Evolutionary conservation across 129 eudicot genomes (phyloP), one percentile per base, ranked within the genome.

Genomic region (Pulicaria dysenterica): DNA sequence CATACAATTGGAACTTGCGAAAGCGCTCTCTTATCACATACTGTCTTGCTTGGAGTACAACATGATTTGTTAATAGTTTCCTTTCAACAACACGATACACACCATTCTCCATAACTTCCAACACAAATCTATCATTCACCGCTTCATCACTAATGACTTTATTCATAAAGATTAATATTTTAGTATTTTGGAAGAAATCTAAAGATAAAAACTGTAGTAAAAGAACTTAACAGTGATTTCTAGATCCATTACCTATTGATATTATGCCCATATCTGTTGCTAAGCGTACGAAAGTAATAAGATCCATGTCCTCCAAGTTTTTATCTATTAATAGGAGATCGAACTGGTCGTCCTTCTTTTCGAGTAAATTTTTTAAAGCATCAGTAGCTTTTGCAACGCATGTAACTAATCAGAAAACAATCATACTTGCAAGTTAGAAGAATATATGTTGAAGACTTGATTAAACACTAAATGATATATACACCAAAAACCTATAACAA

Each of bases 401-500:
- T 55, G 83, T 78, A 47, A 83, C 86, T 83, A 74, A 4, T 31
- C 17, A n/a, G 49, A 77, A 0, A 5, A 50, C 53, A 46, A 57
- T 58, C 47, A 55, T 37, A 59, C 36, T 36, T 7, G 0, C 40
- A 37, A 68, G 10, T 43, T 38, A 9, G 5, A 37, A 38, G 7
- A 69, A 14, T 69, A 51, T 24, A 24, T 24, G 31, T 24, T 19
- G 34, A 49, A 50, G 31, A 38, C 15, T n/a, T 36, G 48, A 5
- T 44, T 53, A 16, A 17, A 54, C 4, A 15, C 41, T 14, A 1
- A 59, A 9, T 7, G 42, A 24, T 31, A 31, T 36, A 37, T 10
- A 59, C 3, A 59, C 3, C 3, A 60, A 56, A 19, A 19, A 6
- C 62, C 31, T 3, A n/a, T n/a, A 14, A n/a, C 17, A 51, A n/a